Base-by-base conservation (phyloP, 768 basidiomycete genomes). In the Holtermannia corniformis region DNA sequence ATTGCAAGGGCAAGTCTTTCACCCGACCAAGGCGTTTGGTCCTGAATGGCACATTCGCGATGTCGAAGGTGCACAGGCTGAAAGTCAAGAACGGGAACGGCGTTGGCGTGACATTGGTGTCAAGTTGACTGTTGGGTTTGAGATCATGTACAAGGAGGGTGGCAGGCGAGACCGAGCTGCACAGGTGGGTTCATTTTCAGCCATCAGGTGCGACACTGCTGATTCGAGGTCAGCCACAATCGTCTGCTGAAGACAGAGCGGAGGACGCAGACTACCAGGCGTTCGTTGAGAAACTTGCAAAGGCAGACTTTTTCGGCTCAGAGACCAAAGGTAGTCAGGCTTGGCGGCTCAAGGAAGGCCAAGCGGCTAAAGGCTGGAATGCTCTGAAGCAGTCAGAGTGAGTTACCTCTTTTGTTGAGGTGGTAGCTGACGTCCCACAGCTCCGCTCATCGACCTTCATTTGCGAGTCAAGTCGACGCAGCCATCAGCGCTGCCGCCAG, bases 121-220 rank as follows among this genome's bases (percentile, higher is more conserved):
- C 83, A 97, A 97, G 76, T 82, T 97, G 85, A 83, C 90, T 1
- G 88, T 88, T 57, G 95, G 95, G 1, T 96, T 96, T 57, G 95
- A 99, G 75, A 99, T 97, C 79, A 78, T 95, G 40, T 96, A 86
- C 68, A 83, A 86, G 67, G 90, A 90, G 67, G 75, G 78, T 44
- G 80, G 80, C 41, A 73, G 74, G 52, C 76, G 62, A 22, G 56
- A 58, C 20, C 40, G 62, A 28, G 48, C 52, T 43, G 65, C 77
- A 40, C 66, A 58, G 11, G 57, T 73, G 19, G 74, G 68, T 72
- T 64, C 37, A 57, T 72, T 4, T 62, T 65, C 19, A 49, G 5
- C 23, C 47, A 16, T 21, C 25, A 3, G 42, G 23, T 28, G n/a
- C n/a, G n/a, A n/a, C n/a, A n/a, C n/a, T n/a, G 24, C 27, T 43